phyloP scores from a whole-genome alignment of 352 stramenopile genomes.

The Aphanomyces euteiches region DNA sequence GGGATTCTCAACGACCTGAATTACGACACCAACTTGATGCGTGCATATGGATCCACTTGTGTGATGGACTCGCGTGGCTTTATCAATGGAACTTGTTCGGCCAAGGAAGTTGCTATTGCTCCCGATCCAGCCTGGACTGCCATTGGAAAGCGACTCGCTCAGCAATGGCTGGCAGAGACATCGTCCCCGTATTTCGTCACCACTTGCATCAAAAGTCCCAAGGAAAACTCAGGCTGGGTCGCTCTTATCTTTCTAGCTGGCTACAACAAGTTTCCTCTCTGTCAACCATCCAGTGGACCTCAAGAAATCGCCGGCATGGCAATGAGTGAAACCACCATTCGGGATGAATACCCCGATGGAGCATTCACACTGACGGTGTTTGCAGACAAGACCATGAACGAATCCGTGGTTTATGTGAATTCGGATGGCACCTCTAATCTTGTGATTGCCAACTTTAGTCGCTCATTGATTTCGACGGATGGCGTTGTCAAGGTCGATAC shows the following conservation, averaged over 20 bases:
- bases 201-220: background rate
- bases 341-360: conserved; percentile 1
- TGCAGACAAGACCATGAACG: background rate
- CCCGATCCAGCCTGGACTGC: background rate
- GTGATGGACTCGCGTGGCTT: background rate
- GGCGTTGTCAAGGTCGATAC: background rate
- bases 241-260: conserved; percentile 2
- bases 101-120: conserved; percentile 10
- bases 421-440: conserved; percentile 7
- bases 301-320: conserved; percentile 5
- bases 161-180: background rate
- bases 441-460: background rate
- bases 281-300: background rate
- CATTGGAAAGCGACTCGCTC: background rate
- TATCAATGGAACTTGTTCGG: conserved; percentile 2
- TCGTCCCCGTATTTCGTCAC: background rate
- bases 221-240: background rate
- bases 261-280: background rate
- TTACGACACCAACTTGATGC: background rate
- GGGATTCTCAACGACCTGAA: conserved; percentile 5
- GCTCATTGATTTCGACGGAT: background rate
- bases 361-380: conserved; percentile 9
- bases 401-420: background rate
- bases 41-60: conserved; percentile 2
- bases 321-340: conserved; percentile 4